Evolutionary conservation across 75 land plant genomes (phyloP).

Genomic region (Sequoiadendron giganteum): DNA sequence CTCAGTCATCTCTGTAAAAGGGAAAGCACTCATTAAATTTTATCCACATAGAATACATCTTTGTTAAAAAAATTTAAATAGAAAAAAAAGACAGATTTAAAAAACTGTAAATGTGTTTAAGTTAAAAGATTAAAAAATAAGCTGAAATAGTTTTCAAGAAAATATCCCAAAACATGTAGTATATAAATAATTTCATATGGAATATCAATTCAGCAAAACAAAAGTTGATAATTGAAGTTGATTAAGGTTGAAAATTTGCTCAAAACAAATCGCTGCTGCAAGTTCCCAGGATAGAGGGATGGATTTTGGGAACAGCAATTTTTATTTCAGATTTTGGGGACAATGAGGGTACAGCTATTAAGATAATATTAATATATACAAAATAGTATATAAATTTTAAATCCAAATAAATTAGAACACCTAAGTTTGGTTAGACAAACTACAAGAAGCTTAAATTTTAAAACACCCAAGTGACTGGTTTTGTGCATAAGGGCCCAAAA

Average conservation of each 20-base stretch:
- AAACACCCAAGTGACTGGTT: too few relatives aligned
- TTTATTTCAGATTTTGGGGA: too few relatives aligned
- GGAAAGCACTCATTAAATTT: background rate
- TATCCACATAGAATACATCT: background rate
- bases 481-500: too few relatives aligned
- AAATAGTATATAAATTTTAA: too few relatives aligned
- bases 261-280: background rate
- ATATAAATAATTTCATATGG: background rate
- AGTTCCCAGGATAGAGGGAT: too few relatives aligned
- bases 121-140: background rate
- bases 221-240: background rate
- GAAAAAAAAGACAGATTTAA: background rate
- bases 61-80: background rate
- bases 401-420: too few relatives aligned
- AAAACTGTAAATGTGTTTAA: background rate
- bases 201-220: background rate
- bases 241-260: background rate
- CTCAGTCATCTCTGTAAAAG: slow-evolving; percentile 60
- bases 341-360: too few relatives aligned
- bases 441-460: too few relatives aligned
- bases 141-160: background rate
- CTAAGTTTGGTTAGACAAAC: too few relatives aligned
- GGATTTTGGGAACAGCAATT: too few relatives aligned
- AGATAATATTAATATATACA: too few relatives aligned
- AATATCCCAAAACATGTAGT: background rate